Evolutionary conservation across 2,329 filamentous ascomycete species (phyloP), one percentile per base, ranked within the genome.

Genomic region (Didymella lethalis): DNA sequence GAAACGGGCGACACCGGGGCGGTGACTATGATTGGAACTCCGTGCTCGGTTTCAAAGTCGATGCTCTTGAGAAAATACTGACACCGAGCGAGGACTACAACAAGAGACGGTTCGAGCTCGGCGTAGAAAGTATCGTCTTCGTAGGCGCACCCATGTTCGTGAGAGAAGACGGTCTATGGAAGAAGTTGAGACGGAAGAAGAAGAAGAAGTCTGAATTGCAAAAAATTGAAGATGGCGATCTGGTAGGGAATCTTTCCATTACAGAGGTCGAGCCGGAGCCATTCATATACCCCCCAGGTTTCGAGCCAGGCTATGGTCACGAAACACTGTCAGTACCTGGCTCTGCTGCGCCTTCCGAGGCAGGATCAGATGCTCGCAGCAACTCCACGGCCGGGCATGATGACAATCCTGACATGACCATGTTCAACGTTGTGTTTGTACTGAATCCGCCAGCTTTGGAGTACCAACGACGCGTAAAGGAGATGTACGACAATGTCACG

Each of bases 391-490:
- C 77, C 14, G 57, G 47, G n/a, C 64, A 67, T 40, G 83, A 89
- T 61, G 83, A 87, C 71, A 68, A 60, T n/a, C 71, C 71, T 2
- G 88, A 91, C 73, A 93, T 98, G 91, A 93, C 89, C 63, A 98
- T 98, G 94, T 99, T 99, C 79, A 96, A 97, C 75, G 86, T 97
- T 11, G 93, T 98, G 25, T 98, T 98, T 75, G 91, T 97, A 49
- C 81, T 97, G 64, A 90, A 92, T 65, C 91, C 93, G 3, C 89
- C 89, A 48, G 87, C 89, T 51, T 83, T 93, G 56, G 91, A 97
- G 72, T 88, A 90, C 64, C 90, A 91, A 56, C 83, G 81, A 71
- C 81, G 86, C 12, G 81, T 96, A 45, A 86, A 90, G 43, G 91
- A 96, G 64, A 88, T 97, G 73, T 97, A 97, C 75, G 85, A 91